These are phyloP conservation scores for Monosporascus ibericus DNA, from an alignment of 2,329 filamentous ascomycete species.

Conservation along the genomic window DNA sequence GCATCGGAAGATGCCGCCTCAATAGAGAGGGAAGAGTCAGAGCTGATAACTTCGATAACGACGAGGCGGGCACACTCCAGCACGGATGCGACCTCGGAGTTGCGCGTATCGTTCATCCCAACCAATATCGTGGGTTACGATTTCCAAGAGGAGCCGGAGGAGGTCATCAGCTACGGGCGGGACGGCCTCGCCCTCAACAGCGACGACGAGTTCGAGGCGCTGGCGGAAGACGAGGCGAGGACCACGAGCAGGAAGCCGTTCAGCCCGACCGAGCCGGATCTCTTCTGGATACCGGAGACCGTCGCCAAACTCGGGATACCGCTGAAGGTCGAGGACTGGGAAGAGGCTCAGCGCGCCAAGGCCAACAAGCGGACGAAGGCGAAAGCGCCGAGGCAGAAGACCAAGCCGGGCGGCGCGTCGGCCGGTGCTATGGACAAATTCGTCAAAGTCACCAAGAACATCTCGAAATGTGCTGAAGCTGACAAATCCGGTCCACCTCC, in stretches of 20 bases:
- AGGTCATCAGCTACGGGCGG: conserved; percentile 44
- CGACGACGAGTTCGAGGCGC: conserved; percentile 55
- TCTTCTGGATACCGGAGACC: conserved; percentile 62
- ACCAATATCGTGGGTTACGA: conserved; percentile 72
- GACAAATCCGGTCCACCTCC: conserved; percentile 1
- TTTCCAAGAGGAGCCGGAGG: conserved; percentile 64
- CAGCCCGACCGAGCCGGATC: conserved; percentile 59
- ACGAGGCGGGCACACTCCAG: conserved; percentile 63
- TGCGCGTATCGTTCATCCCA: conserved; percentile 74
- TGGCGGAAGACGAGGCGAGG: conserved; percentile 17
- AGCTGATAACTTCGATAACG: conserved; percentile 60
- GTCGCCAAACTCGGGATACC: conserved; percentile 61
- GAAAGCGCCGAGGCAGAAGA: conserved; percentile 16
- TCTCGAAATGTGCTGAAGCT: conserved; percentile 3
- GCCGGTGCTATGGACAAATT: conserved; percentile 34
- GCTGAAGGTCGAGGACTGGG: conserved; percentile 59
- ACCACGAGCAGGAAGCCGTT: conserved; percentile 38
- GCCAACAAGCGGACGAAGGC: conserved; percentile 13
- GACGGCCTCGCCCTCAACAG: conserved; percentile 55
- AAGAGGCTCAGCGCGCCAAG: conserved; percentile 34
- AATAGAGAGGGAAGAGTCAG: conserved; percentile 39
- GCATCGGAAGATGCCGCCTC: conserved; percentile 24
- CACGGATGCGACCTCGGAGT: conserved; percentile 69
- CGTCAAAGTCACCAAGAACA: conserved; percentile 33
- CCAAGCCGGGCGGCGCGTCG: conserved; percentile 15